Conservation (phyloP, 768 basidiomycete genomes). For the Lactarius vividus region DNA sequence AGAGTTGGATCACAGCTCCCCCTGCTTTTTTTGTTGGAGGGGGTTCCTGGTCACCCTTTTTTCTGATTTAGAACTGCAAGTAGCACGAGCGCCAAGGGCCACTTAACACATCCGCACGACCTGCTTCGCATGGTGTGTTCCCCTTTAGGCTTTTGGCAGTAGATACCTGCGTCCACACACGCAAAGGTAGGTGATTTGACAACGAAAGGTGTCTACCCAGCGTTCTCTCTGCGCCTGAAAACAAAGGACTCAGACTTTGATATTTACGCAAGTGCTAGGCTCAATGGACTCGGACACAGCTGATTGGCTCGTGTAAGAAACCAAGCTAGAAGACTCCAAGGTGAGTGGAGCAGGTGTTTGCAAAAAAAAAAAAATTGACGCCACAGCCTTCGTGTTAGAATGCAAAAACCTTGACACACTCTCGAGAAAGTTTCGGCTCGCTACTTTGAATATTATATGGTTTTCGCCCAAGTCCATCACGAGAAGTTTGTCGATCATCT, state of each 20-base stretch:
- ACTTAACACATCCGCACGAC: conserved; percentile 53
- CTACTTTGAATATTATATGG: conserved; percentile 14
- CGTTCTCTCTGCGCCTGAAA: conserved; percentile 49
- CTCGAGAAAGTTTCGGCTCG: conserved; percentile 11
- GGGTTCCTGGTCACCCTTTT: neutral
- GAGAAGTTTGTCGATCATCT: neutral
- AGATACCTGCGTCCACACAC: neutral
- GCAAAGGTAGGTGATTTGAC: conserved; percentile 45
- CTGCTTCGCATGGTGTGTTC: too few species aligned
- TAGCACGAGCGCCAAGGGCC: conserved; percentile 74
- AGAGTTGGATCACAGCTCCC: neutral
- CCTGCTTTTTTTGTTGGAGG: neutral
- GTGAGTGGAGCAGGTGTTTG: too few species aligned
- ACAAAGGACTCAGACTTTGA: conserved; percentile 58
- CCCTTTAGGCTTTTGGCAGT: too few species aligned
- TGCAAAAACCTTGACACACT: conserved; percentile 12
- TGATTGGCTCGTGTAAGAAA: neutral
- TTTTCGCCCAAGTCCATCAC: neutral
- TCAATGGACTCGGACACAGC: conserved; percentile 44
- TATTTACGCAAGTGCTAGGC: conserved; percentile 43
- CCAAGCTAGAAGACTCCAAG: conserved; percentile 1
- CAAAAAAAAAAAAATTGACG: too few species aligned
- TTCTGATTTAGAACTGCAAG: conserved; percentile 53
- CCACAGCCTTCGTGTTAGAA: conserved; percentile 17
- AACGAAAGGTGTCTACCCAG: conserved; percentile 41